Base-by-base conservation (phyloP, 2,329 filamentous ascomycete genomes). In the Penicillium sp. region DNA sequence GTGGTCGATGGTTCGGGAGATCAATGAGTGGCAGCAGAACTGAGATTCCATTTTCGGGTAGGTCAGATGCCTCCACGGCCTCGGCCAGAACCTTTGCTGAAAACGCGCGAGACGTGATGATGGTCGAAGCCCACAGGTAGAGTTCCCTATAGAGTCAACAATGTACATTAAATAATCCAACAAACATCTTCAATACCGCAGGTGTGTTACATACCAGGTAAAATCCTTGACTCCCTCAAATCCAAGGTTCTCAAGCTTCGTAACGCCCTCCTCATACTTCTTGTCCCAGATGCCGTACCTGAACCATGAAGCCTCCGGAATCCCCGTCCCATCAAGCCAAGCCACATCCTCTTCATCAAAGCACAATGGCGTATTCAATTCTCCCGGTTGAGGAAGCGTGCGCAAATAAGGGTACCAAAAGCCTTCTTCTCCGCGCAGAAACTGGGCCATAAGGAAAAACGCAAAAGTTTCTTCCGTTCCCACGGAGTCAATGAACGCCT, bases 21-120 rank as follows among this genome's bases (percentile, higher is more conserved):
- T 89, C 86, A 46, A 87, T 78, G 3, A 88, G 71, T 1, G 86
- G 86, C 27, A 88, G 72, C 4, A 89, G 71, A 6, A 88, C 75
- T 1, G 84, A 84, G 48, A 86, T 84, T 56, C 81, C 79, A 42
- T 85, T 80, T 3, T 74, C 62, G 4, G 68, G 63, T 40, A 74
- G 72, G 26, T 69, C 68, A 2, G 66, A 59, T 14, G 59, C 26
- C 61, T 62, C 52, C 22, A 68, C 52, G 10, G 63, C 62, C 18
- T 66, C 67, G 38, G 66, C 61, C 5, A 74, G 57, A 6, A 74
- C 68, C 52, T 69, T 69, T 4, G 69, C 65, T 3, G 70, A 70
- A 45, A 74, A 74, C 3, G 69, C 68, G 8, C 72, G 64, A 22
- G 70, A 73, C 4, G 65, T 63, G 40, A 74, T 68, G 11, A 74